Percentiles rank a stretch among this genome's conserved stretches.
These are phyloP conservation scores for Eimeria falciformis DNA, from an alignment of 169 alveolate species.

Conservation along the genomic window DNA sequence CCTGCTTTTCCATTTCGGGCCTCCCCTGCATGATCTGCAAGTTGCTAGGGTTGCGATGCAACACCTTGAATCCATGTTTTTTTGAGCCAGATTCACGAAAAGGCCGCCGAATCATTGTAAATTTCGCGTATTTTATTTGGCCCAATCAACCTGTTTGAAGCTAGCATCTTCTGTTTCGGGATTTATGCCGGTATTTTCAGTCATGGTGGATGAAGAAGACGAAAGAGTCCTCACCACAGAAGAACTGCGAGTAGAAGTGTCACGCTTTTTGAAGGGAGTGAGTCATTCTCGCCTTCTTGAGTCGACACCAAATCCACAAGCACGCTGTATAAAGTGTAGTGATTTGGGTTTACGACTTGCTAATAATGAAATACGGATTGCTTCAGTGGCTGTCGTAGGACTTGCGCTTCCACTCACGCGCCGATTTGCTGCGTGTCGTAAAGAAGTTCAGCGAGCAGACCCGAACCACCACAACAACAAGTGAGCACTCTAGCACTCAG, in stretches of 20 bases:
- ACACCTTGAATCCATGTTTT: too few relatives aligned
- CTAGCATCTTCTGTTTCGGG: too few relatives aligned
- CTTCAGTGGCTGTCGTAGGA: conserved; percentile 35
- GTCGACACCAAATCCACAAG: background rate
- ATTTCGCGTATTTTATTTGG: too few relatives aligned
- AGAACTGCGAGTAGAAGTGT: conserved; percentile 69
- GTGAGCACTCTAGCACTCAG: conserved; percentile 10
- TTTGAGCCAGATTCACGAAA: too few relatives aligned
- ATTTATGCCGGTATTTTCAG: conserved; percentile 30
- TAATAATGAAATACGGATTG: background rate
- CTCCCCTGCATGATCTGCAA: too few relatives aligned
- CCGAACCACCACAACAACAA: conserved; percentile 61
- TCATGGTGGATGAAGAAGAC: conserved; percentile 72
- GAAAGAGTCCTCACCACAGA: conserved; percentile 60
- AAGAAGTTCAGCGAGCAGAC: conserved; percentile 70
- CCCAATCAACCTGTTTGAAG: too few relatives aligned
- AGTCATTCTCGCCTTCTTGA: background rate
- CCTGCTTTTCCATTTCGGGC: too few relatives aligned
- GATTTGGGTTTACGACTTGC: background rate
- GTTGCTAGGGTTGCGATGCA: too few relatives aligned
- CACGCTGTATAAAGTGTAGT: background rate
- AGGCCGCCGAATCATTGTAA: too few relatives aligned
- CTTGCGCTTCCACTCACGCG: conserved; percentile 67
- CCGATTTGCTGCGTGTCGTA: conserved; percentile 66
- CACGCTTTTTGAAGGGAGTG: conserved; percentile 64